Percentiles rank a stretch among this genome's conserved stretches.
These are phyloP conservation scores for Combretum micranthum DNA, from an alignment of 345 rosid species.

Conservation along the genomic window DNA sequence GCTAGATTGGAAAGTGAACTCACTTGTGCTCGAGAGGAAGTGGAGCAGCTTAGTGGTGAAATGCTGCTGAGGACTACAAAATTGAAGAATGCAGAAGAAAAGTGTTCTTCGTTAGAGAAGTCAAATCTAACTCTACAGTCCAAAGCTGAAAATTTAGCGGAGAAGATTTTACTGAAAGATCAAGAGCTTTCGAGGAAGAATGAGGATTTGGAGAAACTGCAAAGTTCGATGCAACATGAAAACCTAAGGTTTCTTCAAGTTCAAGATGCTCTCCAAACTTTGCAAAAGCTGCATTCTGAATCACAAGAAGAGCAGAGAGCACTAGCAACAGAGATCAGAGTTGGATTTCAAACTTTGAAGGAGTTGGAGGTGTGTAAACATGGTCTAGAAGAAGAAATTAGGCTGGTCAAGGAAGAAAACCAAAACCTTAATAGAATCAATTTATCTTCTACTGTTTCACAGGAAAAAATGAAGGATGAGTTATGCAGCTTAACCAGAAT, in stretches of 20 bases:
- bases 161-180: slow-evolving; percentile 58
- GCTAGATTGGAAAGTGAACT: slow-evolving; percentile 57
- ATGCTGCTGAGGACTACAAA: slow-evolving; percentile 45
- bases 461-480: slow-evolving; percentile 41
- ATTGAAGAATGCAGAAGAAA: slow-evolving; percentile 51
- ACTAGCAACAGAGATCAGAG: slow-evolving; percentile 61
- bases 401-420: slow-evolving; percentile 31
- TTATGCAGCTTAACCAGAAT: slow-evolving; percentile 46
- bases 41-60: slow-evolving; percentile 46
- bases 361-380: slow-evolving; percentile 42
- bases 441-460: slow-evolving; percentile 38
- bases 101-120: slow-evolving; percentile 44
- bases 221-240: slow-evolving; percentile 48
- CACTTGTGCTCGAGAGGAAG: slow-evolving; percentile 46
- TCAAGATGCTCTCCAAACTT: slow-evolving; percentile 46
- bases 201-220: slow-evolving; percentile 52
- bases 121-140: slow-evolving; percentile 58
- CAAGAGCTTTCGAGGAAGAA: slow-evolving; percentile 61
- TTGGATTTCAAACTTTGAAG: slow-evolving; percentile 45
- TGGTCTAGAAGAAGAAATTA: slow-evolving; percentile 47
- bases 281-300: slow-evolving; percentile 41
- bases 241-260: slow-evolving; percentile 51
- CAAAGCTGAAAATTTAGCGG: slow-evolving; percentile 56
- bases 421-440: slow-evolving; percentile 33
- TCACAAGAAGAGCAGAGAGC: slow-evolving; percentile 59